Conservation (phyloP, 148 eudicot species). For the Rhododendron mucronatum region DNA sequence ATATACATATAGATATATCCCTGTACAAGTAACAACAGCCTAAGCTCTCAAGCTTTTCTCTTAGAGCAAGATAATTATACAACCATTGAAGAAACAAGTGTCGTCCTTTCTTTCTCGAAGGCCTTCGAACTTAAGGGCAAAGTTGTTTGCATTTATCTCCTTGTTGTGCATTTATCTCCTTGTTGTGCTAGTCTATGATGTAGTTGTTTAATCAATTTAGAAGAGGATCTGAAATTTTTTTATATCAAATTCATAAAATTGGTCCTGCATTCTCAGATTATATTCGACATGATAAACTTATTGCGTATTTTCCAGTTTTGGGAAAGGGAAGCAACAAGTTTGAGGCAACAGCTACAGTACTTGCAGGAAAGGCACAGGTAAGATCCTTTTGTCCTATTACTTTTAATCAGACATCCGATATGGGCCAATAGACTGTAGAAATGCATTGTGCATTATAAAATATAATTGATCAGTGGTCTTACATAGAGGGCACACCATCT, state of each 20-base stretch:
- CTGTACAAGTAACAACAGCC: background rate
- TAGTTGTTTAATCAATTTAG: background rate
- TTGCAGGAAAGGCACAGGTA: slow-evolving; percentile 74
- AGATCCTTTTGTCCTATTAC: background rate
- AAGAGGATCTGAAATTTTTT: background rate
- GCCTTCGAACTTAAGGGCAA: background rate
- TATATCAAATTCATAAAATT: background rate
- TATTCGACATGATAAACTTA: background rate
- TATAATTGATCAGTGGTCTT: background rate
- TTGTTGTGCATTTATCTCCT: background rate
- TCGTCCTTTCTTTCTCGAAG: background rate
- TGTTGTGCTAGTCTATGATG: background rate
- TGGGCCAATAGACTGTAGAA: background rate
- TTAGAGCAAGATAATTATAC: background rate
- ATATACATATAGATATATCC: too few species aligned
- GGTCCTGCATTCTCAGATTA: background rate
- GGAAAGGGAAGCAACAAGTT: slow-evolving; percentile 64
- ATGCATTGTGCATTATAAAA: background rate
- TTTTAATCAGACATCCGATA: background rate
- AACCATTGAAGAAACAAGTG: background rate
- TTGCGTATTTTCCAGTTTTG: slow-evolving; percentile 44
- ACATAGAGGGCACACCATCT: background rate
- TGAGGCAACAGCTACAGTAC: slow-evolving; percentile 67
- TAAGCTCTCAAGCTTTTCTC: background rate
- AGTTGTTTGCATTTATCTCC: background rate